Base-by-base conservation (phyloP, 1,284 basidiomycete species). In the Waitea zeae region DNA sequence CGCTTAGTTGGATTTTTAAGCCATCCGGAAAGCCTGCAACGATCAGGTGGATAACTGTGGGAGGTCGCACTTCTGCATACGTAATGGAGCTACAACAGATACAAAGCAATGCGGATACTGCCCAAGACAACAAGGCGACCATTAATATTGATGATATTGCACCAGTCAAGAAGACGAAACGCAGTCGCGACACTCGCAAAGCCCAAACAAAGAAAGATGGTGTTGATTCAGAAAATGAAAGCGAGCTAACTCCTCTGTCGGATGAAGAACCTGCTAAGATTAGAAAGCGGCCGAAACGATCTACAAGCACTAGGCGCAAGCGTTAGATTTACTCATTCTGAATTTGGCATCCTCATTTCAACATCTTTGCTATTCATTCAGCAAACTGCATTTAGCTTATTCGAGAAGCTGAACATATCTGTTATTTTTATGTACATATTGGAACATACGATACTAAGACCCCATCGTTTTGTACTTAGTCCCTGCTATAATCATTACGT, bases 31-130 rank as follows among this genome's bases (percentile, higher is more conserved):
- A 63, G 33, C 65, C 62, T 2, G 82, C 79, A 0, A 79, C 75
- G 2, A 73, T 89, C 40, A 71, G 69, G 41, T 88, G 76, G 64
- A 50, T 83, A 35, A 83, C 77, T 1, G 78, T 89, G 6, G 81
- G 79, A 3, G 84, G 86, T 1, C 61, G 84, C 12, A 88, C 86
- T 1, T 80, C 78, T 1, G 83, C 82, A 3, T 75, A 71, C 40
- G 72, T 86, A 2, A 50, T 53, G 6, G 70, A 82, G 49, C 57
- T 87, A 2, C 83, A 86, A 46, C 58, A 56, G 32, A 51, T 64
- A 36, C 51, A 54, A 1, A 43, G 27, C 14, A 31, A 30, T 22
- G 17, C 20, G 17, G 20, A 14, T 29, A 15, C 28, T 35, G 22
- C 30, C 20, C 31, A n/a, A 20, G 18, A 12, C 15, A 5, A 12